These are phyloP conservation scores for Vanrija pseudolonga DNA, from an alignment of 1,284 basidiomycete species.

Conservation along the genomic window DNA sequence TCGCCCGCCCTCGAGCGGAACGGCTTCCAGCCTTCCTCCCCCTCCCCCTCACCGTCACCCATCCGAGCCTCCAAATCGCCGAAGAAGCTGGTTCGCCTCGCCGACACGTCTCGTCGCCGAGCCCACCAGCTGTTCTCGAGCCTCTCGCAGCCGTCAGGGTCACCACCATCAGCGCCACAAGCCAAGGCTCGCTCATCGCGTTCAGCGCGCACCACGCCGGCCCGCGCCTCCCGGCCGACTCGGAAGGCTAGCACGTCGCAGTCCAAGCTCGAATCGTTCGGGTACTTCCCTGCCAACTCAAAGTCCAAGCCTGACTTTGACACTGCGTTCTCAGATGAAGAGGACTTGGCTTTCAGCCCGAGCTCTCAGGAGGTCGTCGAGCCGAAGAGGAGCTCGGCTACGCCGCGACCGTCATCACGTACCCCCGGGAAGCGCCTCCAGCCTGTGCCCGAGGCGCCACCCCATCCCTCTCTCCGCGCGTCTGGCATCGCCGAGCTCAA, in stretches of 20 bases:
- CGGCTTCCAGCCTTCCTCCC: background rate
- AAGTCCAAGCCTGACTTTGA: conserved; percentile 18
- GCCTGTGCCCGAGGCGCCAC: conserved; percentile 32
- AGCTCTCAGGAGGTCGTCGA: background rate
- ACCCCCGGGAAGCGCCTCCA: background rate
- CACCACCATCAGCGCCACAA: background rate
- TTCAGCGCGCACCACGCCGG: background rate
- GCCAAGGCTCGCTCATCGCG: background rate
- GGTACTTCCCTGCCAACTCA: conserved; percentile 20
- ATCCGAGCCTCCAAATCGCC: background rate
- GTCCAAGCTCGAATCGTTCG: conserved; percentile 33
- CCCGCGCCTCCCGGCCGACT: background rate
- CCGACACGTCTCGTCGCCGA: background rate
- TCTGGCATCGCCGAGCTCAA: conserved; percentile 31
- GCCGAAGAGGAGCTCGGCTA: background rate
- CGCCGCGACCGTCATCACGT: background rate
- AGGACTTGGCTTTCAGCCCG: conserved; percentile 28
- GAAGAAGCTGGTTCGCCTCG: conserved; percentile 3
- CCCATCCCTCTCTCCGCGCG: conserved; percentile 33
- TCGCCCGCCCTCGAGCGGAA: background rate
- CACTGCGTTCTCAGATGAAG: conserved; percentile 33
- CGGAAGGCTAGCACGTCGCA: conserved; percentile 13
- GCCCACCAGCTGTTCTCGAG: conserved; percentile 2
- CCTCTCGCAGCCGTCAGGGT: background rate
- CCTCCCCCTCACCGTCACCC: background rate